Conservation (phyloP, 2,329 filamentous ascomycete species). For the Elsinoe australis region DNA sequence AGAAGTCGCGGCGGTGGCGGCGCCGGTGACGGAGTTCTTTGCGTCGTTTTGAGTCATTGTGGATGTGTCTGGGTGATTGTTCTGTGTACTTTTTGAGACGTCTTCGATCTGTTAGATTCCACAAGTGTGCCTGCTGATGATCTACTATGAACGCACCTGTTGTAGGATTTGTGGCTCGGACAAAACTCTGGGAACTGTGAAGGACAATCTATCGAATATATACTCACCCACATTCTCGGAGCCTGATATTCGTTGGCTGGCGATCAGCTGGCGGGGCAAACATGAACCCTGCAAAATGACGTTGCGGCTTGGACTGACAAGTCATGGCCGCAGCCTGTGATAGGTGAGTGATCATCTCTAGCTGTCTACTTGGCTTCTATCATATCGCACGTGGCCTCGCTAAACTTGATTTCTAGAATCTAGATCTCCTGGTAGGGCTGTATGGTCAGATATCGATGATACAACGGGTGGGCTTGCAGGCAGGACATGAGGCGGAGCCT, state of each 20-base stretch:
- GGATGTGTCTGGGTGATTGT: not conserved
- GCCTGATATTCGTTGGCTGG: not conserved
- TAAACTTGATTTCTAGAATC: slow-evolving; percentile 1
- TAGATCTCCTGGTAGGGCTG: not conserved
- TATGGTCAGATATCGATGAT: too few relatives aligned
- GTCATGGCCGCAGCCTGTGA: not conserved
- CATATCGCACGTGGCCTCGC: slow-evolving; percentile 6
- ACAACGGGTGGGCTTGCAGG: too few relatives aligned
- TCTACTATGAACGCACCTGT: too few relatives aligned
- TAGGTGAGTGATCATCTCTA: not conserved
- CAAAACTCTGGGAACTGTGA: too few relatives aligned
- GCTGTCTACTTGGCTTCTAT: slow-evolving; percentile 12
- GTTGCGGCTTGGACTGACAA: slow-evolving; percentile 3
- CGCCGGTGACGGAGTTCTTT: slow-evolving; percentile 40
- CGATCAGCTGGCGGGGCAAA: slow-evolving; percentile 2
- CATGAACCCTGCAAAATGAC: slow-evolving; percentile 12
- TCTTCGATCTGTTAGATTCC: too few relatives aligned
- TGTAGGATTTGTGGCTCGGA: too few relatives aligned
- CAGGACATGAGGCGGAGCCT: too few relatives aligned
- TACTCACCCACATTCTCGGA: slow-evolving; percentile 1
- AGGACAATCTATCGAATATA: not conserved
- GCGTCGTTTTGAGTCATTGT: slow-evolving; percentile 22
- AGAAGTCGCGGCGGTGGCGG: slow-evolving; percentile 49
- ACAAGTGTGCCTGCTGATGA: too few relatives aligned
- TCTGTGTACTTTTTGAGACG: not conserved